Evolutionary conservation across 2,329 filamentous ascomycete genomes (phyloP), one percentile per base, ranked within the genome.

Genomic region (Epichloe gansuensis): DNA sequence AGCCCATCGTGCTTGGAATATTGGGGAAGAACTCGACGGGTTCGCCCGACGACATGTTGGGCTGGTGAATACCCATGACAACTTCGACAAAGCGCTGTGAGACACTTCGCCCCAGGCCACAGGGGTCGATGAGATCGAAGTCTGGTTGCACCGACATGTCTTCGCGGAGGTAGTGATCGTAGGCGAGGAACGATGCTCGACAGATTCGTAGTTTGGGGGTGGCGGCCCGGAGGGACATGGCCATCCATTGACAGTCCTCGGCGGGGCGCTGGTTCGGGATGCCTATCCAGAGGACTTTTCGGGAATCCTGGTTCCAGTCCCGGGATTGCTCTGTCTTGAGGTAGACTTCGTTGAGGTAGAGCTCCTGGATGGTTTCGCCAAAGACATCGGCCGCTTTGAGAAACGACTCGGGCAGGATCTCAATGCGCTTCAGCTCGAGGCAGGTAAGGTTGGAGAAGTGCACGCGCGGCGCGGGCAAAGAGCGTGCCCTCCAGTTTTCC

Each of bases 61-160:
- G 69, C 54, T 75, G 72, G 46, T 60, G 56, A 37, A 71, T 59
- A 31, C 72, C 72, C 54, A 61, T 66, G 37, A 67, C 68, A 4
- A 74, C 70, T 56, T 75, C 72, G 51, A 75, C 71, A 54, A 75
- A 75, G 48, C 72, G 72, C 59, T 74, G 70, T 23, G 71, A 70
- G 21, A 75, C 52, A 52, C 62, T 65, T 42, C 72, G 67, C 11
- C 63, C 63, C 25, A 72, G 64, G 2, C 67, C 65, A 50, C 69
- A 67, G 6, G 72, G 72, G 55, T 75, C 73, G 28, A 60, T 56
- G 39, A 72, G 58, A 58, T 75, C 72, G 51, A 73, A 72, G 3
- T 64, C 64, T 8, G 54, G 54, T 35, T 53, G 54, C 6, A 52
- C 52, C 4, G 59, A 52, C 7, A 61, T 56, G 35, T 68, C 67